These are phyloP conservation scores for Puya raimondii DNA, from an alignment of 176 grass and related monocot species.

Conservation along the genomic window DNA sequence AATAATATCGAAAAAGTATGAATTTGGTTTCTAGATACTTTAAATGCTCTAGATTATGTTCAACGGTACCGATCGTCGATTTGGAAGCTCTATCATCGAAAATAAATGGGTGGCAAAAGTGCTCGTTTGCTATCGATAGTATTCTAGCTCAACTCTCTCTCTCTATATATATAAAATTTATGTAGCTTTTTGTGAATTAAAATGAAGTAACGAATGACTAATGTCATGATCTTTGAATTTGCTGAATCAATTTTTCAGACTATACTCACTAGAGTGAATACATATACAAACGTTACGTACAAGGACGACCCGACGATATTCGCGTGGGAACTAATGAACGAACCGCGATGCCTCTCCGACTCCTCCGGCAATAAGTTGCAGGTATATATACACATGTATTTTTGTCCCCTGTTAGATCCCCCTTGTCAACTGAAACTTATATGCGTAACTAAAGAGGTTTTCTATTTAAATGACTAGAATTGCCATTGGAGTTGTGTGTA, in stretches of 20 bases:
- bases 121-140: no score
- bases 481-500: not conserved
- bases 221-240: not conserved
- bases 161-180: not conserved
- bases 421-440: no score
- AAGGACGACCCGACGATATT: slow-evolving; percentile 70
- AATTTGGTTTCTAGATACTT: no score
- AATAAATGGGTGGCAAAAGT: no score
- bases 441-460: not conserved
- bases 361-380: slow-evolving; percentile 48
- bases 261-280: slow-evolving; percentile 55
- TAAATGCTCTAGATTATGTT: no score
- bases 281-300: slow-evolving; percentile 47
- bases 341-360: slow-evolving; percentile 51
- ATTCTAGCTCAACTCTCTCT: no score
- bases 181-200: not conserved
- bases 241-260: slow-evolving; percentile 16
- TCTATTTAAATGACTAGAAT: not conserved
- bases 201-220: not conserved
- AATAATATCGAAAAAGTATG: no score
- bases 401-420: no score
- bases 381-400: slow-evolving; percentile 1
- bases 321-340: slow-evolving; percentile 76
- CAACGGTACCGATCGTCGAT: no score
- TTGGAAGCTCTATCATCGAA: no score